phyloP scores from a whole-genome alignment of 2,329 filamentous ascomycete species.

The Talaromyces sp. region DNA sequence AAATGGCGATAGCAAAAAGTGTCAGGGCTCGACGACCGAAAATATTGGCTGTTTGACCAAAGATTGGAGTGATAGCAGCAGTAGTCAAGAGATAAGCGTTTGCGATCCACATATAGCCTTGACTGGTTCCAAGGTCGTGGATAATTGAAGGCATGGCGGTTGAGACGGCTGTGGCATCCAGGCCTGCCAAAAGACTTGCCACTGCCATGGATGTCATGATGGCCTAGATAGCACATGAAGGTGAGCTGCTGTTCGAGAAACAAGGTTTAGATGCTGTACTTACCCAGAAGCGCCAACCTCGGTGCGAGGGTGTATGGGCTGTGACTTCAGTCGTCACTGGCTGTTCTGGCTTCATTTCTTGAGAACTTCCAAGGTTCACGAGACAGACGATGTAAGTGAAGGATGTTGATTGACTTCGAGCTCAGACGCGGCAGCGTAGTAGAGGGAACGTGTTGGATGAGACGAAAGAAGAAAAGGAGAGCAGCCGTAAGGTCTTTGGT shows the following conservation, averaged over 20 bases:
- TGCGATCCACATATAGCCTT: not conserved
- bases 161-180: conserved; percentile 37
- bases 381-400: not conserved
- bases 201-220: conserved; percentile 12
- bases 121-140: not conserved
- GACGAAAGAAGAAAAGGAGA: not conserved
- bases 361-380: not conserved
- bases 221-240: not conserved
- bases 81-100: not conserved
- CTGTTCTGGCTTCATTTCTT: not conserved
- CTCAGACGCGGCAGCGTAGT: not conserved
- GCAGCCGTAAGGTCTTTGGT: not conserved
- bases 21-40: conserved; percentile 19
- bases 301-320: not conserved
- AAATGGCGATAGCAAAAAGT: conserved; percentile 10
- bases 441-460: not conserved
- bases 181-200: conserved; percentile 2
- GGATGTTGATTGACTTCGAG: not conserved
- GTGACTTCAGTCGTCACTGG: not conserved
- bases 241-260: not conserved
- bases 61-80: conserved; percentile 5
- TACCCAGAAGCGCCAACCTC: conserved; percentile 9
- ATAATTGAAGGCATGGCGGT: not conserved
- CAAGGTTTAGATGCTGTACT: not conserved
- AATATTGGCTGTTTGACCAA: conserved; percentile 14